Base-by-base conservation (phyloP, 129 eudicot species). In the Tagetes erecta region DNA sequence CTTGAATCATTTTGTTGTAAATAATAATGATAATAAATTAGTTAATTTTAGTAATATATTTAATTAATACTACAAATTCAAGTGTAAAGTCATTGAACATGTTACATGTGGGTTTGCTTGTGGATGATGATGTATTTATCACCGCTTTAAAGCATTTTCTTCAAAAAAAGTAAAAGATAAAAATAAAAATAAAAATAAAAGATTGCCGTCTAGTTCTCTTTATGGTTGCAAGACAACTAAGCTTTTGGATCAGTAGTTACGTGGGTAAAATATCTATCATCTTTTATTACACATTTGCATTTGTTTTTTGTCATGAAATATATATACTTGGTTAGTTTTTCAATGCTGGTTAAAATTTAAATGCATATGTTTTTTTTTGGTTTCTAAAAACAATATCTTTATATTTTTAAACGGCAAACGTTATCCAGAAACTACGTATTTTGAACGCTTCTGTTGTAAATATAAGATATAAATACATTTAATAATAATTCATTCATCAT, bases 81-180 rank as follows among this genome's bases (percentile, higher is more conserved):
- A 12, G 69, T 56, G 37, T 5, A 7, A 65, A 59, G 58, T 42
- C 51, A 63, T 64, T 41, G 59, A 78, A 51, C 73, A 41, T 79
- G 63, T 53, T 71, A 64, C 73, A 41, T 79, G 63, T 53, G 37
- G 65, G 31, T 46, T 50, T 72, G 51, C 70, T 60, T 78, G 57
- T 78, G 82, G 71, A 12, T 31, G 77, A 70, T 78, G 72, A 50
- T 62, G 33, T 72, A 30, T 72, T 53, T 10, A 57, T 58, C 78
- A 79, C 83, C 83, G 74, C 83, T 64, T 64, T 72, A 64, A 72
- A 79, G 68, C 68, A 72, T 79, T 30, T 67, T 68, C 58, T 36
- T 3, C 7, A 8, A 76, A 57, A 64, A 44, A 8, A 31, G 73
- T 60, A 52, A 30, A 38, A 4, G 11, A n/a, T 7, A 45, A 42